Evolutionary conservation across 805 yeast genomes (phyloP).

Genomic region (Yarrowia sp.): DNA sequence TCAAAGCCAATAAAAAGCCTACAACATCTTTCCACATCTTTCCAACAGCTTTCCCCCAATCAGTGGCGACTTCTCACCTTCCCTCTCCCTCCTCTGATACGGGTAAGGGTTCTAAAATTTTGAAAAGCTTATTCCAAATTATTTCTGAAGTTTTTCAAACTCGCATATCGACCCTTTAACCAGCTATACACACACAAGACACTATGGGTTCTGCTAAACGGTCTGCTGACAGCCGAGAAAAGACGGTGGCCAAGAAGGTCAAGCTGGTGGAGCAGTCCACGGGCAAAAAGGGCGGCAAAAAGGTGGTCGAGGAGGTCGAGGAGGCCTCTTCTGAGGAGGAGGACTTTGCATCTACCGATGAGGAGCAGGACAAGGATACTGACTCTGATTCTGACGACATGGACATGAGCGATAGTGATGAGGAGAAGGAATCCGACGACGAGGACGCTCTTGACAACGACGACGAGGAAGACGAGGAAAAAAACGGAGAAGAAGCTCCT

Average conservation of each 20-base stretch:
- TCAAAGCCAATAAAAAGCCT: too few relatives aligned
- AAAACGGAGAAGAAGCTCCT: conserved; percentile 34
- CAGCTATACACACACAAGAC: not conserved
- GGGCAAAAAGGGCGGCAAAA: conserved; percentile 3
- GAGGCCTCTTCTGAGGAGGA: conserved; percentile 5
- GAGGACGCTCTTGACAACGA: conserved; percentile 28
- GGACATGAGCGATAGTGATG: conserved; percentile 23
- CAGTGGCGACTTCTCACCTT: too few relatives aligned
- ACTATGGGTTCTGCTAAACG: conserved; percentile 21
- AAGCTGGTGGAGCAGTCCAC: conserved; percentile 11
- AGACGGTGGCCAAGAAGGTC: conserved; percentile 18
- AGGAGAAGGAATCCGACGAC: conserved; percentile 26
- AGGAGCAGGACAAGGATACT: conserved; percentile 15
- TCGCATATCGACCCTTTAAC: not conserved
- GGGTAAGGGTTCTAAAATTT: conserved; percentile 19
- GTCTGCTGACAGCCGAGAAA: conserved; percentile 17
- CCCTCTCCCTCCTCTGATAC: too few relatives aligned
- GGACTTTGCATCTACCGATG: conserved; percentile 22
- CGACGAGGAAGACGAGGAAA: conserved; percentile 35
- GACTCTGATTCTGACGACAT: conserved; percentile 25
- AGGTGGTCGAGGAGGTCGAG: not conserved
- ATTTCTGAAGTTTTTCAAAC: conserved; percentile 12
- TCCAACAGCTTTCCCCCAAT: too few relatives aligned
- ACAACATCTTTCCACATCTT: too few relatives aligned
- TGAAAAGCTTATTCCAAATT: conserved; percentile 12